phyloP scores from a whole-genome alignment of 441 rosid genomes.

The Populus trichocarpa region DNA sequence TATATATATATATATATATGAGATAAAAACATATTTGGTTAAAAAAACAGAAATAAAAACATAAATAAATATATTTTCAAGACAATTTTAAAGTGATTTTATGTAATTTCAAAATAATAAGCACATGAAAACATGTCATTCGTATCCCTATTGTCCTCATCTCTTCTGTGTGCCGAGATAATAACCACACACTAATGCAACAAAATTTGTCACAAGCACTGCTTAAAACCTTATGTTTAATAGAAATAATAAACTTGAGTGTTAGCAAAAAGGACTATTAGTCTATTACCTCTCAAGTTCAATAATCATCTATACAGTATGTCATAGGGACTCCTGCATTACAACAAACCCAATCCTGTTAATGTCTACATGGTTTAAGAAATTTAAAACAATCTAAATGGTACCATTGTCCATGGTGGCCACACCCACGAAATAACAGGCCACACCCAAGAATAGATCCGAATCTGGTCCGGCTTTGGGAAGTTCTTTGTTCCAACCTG shows the following conservation, averaged over 20 bases:
- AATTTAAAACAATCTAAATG: neutral
- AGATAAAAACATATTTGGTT: too few relatives aligned
- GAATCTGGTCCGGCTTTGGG: neutral
- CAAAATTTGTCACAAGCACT: neutral
- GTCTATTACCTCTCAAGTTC: neutral
- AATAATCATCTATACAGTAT: neutral
- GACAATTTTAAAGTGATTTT: too few relatives aligned
- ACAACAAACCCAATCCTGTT: slow-evolving; percentile 8
- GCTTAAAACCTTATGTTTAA: neutral
- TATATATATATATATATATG: too few relatives aligned
- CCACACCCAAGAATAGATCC: neutral
- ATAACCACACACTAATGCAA: too few relatives aligned
- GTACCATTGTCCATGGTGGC: neutral
- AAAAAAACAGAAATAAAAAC: too few relatives aligned
- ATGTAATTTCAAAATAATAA: too few relatives aligned
- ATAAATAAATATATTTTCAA: too few relatives aligned
- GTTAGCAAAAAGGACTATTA: neutral
- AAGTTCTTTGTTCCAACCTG: neutral
- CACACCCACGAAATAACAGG: neutral
- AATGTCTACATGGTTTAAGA: neutral
- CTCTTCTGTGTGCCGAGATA: too few relatives aligned
- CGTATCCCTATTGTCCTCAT: too few relatives aligned
- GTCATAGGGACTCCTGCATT: neutral
- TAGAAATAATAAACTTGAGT: neutral
- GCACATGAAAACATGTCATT: too few relatives aligned